A percentile compares a stretch with the other conserved stretches of the same genome.
phyloP scores from a whole-genome alignment of 352 stramenopile species.

The Phytophthora fragariae region DNA sequence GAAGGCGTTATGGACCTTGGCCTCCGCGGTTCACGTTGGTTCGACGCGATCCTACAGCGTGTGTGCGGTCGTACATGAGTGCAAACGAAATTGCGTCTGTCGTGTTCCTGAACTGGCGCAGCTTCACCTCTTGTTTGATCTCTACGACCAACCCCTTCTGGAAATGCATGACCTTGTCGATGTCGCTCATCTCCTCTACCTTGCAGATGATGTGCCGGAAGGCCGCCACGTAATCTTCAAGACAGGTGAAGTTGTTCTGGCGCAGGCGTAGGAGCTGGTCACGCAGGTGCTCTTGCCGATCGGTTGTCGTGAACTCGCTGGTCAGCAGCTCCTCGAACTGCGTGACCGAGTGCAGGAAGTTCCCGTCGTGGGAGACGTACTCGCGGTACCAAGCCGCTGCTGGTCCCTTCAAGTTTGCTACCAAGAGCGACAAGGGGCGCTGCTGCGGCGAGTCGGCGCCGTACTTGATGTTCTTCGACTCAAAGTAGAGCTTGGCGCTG shows the following conservation, averaged over 20 bases:
- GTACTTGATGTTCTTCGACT: no score
- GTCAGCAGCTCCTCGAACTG: no score
- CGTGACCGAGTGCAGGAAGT: no score
- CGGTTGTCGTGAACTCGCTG: no score
- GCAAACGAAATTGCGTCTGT: conserved; percentile 11
- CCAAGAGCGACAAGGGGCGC: no score
- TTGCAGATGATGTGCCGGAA: conserved; percentile 24
- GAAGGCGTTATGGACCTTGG: not conserved
- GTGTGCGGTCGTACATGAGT: conserved; percentile 19
- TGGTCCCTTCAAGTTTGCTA: no score
- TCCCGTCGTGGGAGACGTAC: no score
- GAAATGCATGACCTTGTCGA: conserved; percentile 27
- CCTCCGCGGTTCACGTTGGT: not conserved
- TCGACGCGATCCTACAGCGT: not conserved
- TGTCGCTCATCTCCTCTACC: conserved; percentile 6
- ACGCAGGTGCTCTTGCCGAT: no score
- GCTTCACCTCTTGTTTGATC: conserved; percentile 26
- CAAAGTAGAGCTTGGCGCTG: no score
- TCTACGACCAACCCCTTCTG: conserved; percentile 14
- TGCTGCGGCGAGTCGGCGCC: no score
- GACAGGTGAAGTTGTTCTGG: conserved; percentile 15
- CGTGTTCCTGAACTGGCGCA: conserved; percentile 10
- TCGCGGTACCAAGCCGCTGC: no score
- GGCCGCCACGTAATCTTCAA: conserved; percentile 9
- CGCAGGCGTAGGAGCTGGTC: not conserved